Percentiles rank a stretch among this genome's conserved stretches.
phyloP scores from a whole-genome alignment of 805 yeast genomes.

The Starmerella bacillaris region DNA sequence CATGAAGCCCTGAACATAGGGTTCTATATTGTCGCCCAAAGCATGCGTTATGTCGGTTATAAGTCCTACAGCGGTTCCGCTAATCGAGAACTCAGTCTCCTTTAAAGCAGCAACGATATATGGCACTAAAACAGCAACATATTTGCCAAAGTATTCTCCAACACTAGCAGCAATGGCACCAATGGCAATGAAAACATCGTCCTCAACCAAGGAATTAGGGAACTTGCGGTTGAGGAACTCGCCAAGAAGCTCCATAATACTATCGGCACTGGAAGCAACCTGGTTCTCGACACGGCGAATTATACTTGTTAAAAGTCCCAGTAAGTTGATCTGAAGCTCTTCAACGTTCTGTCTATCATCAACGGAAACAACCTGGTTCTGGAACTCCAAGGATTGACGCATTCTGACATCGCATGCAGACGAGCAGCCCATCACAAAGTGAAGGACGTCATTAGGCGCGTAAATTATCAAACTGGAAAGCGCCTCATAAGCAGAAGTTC shows the following conservation, averaged over 20 bases:
- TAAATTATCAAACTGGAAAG: constrained; percentile 62
- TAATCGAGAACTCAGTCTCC: constrained; percentile 66
- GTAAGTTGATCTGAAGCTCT: constrained; percentile 66
- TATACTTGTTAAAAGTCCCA: constrained; percentile 63
- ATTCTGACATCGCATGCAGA: constrained; percentile 54
- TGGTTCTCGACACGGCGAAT: constrained; percentile 55
- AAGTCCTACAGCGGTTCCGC: constrained; percentile 82
- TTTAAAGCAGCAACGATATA: constrained; percentile 60
- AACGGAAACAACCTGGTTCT: constrained; percentile 37
- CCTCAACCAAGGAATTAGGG: constrained; percentile 69
- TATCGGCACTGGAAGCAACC: constrained; percentile 55
- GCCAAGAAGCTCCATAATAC: constrained; percentile 66
- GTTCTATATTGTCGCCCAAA: constrained; percentile 51
- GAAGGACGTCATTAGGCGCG: constrained; percentile 53
- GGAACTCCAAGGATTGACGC: constrained; percentile 45
- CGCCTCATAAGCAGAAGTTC: constrained; percentile 96
- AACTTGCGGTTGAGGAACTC: constrained; percentile 45
- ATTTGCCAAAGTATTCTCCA: constrained; percentile 51
- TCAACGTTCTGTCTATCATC: constrained; percentile 68
- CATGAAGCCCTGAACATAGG: constrained; percentile 70
- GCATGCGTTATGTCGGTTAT: constrained; percentile 90
- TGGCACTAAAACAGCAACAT: constrained; percentile 70
- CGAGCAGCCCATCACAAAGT: constrained; percentile 54
- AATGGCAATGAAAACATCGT: constrained; percentile 81
- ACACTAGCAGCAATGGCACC: constrained; percentile 75